Conservation (phyloP, 2,329 filamentous ascomycete genomes). For the Aspergillus neoniger region DNA sequence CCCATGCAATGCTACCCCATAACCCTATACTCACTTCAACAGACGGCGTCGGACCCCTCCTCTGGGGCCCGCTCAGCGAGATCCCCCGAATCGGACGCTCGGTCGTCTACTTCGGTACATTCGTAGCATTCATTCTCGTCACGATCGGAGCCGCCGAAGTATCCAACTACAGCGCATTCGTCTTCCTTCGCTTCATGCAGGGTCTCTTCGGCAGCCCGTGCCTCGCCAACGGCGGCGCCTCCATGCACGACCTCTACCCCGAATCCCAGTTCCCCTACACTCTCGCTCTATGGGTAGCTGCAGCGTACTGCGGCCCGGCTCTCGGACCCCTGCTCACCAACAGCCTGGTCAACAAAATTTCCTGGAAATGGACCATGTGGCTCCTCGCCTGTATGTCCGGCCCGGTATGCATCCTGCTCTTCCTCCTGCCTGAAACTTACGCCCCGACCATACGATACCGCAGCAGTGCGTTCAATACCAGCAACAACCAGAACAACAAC, state of each 20-base stretch:
- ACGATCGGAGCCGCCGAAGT: too few species aligned
- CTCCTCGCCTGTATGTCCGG: neutral
- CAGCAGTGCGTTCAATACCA: too few species aligned
- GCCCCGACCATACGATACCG: too few species aligned
- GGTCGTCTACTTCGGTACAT: too few species aligned
- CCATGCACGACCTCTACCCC: slow-evolving; percentile 45
- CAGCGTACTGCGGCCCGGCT: neutral
- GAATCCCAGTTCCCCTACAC: slow-evolving; percentile 28
- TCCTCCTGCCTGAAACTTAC: too few species aligned
- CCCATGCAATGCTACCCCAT: too few species aligned
- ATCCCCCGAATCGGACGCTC: too few species aligned
- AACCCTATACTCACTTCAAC: too few species aligned
- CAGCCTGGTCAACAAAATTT: neutral
- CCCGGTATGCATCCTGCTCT: neutral
- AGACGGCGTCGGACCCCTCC: too few species aligned
- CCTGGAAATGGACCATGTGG: too few species aligned
- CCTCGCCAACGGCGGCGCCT: slow-evolving; percentile 19
- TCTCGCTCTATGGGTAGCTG: slow-evolving; percentile 32
- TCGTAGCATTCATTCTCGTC: too few species aligned
- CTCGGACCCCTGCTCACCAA: neutral
- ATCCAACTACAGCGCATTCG: slow-evolving; percentile 45
- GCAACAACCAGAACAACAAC: neutral
- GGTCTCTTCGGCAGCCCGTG: slow-evolving; percentile 52
- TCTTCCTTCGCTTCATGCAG: slow-evolving; percentile 58
- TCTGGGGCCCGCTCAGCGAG: too few species aligned